Conservation (phyloP, 2,329 filamentous ascomycete species). For the Aureobasidium lini region DNA sequence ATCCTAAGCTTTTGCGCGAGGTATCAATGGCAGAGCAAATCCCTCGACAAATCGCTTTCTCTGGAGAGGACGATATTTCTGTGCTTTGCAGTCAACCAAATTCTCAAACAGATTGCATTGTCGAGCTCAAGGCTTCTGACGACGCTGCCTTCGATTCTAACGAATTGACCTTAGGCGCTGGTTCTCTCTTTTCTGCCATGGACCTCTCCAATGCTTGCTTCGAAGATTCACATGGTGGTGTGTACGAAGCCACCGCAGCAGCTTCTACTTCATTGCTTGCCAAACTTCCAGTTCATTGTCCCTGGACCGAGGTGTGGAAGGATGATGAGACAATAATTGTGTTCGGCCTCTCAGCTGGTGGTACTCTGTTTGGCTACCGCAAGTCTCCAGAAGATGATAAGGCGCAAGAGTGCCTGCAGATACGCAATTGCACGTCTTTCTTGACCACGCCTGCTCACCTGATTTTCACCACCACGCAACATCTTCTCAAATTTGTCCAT, state of each 20-base stretch:
- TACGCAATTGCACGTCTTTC: conserved; percentile 90
- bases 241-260: not conserved
- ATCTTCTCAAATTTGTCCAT: conserved; percentile 91
- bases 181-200: conserved; percentile 4
- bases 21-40: not conserved
- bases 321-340: conserved; percentile 33
- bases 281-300: conserved; percentile 20
- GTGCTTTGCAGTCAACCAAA: conserved; percentile 25
- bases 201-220: conserved; percentile 20
- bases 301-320: conserved; percentile 26
- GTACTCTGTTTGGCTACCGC: conserved; percentile 60
- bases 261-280: conserved; percentile 1
- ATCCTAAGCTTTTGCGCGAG: conserved; percentile 30
- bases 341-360: conserved; percentile 65
- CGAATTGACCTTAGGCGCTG: not conserved
- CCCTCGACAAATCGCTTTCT: conserved; percentile 42
- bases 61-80: conserved; percentile 31
- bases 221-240: conserved; percentile 17
- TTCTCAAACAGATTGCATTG: conserved; percentile 4
- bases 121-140: conserved; percentile 1
- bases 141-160: not conserved
- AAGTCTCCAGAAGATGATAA: conserved; percentile 16
- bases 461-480: conserved; percentile 85
- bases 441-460: conserved; percentile 72
- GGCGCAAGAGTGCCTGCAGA: conserved; percentile 58